phyloP scores from a whole-genome alignment of 1,284 basidiomycete species.

The Termitomyces sp. region DNA sequence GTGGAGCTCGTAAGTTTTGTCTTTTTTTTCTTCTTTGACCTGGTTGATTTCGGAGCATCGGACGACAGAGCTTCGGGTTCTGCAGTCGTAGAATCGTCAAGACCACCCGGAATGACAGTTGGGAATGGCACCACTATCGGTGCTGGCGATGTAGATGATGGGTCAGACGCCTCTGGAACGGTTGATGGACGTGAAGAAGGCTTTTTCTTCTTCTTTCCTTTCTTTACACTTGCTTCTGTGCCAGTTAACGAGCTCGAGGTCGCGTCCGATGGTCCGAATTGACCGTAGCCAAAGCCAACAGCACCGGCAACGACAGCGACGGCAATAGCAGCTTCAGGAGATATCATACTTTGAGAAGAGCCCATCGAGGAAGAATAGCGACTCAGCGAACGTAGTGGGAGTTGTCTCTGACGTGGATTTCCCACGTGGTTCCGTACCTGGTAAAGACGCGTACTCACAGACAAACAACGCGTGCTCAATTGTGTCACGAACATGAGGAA shows the following conservation, averaged over 20 bases:
- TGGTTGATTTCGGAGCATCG: constrained; percentile 4
- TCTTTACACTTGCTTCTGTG: constrained; percentile 20
- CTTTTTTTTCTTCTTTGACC: constrained; percentile 21
- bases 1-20: constrained; percentile 4
- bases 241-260: neutral
- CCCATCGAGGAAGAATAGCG: constrained; percentile 39
- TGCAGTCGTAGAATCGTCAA: constrained; percentile 22
- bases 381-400: neutral
- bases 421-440: constrained; percentile 15
- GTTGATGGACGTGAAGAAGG: neutral
- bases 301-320: constrained; percentile 39
- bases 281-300: constrained; percentile 36
- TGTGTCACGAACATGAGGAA: neutral
- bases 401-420: constrained; percentile 19
- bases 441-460: constrained; percentile 18
- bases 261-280: constrained; percentile 18
- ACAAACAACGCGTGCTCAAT: constrained; percentile 20
- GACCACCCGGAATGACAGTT: constrained; percentile 43
- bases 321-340: constrained; percentile 35
- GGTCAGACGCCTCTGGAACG: neutral
- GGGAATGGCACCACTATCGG: constrained; percentile 34
- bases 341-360: constrained; percentile 40
- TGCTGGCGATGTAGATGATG: constrained; percentile 15
- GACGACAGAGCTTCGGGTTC: neutral
- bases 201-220: constrained; percentile 29